Conservation (phyloP, 441 rosid species). For the Flueggea neowawraea region DNA sequence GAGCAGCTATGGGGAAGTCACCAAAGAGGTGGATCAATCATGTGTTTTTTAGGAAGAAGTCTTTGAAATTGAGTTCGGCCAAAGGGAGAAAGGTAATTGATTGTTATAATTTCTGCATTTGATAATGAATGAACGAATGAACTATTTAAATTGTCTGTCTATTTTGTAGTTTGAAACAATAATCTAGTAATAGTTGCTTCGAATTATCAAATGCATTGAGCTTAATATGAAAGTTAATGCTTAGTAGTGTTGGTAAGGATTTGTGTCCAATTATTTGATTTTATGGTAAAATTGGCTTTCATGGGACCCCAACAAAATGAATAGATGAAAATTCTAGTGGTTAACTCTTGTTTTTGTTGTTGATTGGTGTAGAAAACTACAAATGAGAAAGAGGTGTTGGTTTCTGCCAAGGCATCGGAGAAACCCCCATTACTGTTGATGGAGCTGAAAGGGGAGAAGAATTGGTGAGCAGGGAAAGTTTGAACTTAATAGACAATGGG, state of each 20-base stretch:
- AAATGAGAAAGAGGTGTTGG: neutral
- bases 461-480: slow-evolving; percentile 38
- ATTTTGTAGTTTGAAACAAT: too few relatives aligned
- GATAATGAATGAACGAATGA: neutral
- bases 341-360: neutral
- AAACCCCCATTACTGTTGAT: slow-evolving; percentile 20
- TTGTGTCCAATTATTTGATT: too few relatives aligned
- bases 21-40: neutral
- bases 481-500: slow-evolving; percentile 33
- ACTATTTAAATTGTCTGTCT: too few relatives aligned
- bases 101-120: too few relatives aligned
- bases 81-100: neutral
- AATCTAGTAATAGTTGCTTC: too few relatives aligned
- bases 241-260: too few relatives aligned
- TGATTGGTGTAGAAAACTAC: neutral
- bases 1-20: neutral
- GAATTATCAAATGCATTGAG: too few relatives aligned
- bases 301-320: too few relatives aligned
- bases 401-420: slow-evolving; percentile 30
- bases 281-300: too few relatives aligned
- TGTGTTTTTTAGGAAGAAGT: neutral
- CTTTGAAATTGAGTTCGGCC: neutral
- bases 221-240: too few relatives aligned
- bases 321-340: too few relatives aligned
- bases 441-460: slow-evolving; percentile 36